Evolutionary conservation across 495 filamentous ascomycete genomes (phyloP), one percentile per base, ranked within the genome.

Genomic region (Barbatosphaeria neglecta): DNA sequence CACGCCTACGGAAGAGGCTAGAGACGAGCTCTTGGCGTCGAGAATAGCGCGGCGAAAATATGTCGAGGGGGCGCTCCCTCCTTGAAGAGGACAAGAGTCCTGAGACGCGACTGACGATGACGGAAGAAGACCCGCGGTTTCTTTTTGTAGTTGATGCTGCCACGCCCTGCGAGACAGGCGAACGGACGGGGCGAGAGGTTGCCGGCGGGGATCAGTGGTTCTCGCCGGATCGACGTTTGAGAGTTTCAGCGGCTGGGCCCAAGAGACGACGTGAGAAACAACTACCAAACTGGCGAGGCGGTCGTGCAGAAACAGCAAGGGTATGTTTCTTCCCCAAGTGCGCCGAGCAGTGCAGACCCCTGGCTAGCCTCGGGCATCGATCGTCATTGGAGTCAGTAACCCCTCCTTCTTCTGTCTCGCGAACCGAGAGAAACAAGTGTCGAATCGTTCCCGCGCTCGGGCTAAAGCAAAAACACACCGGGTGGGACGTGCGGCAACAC

Each of bases 151-250:
- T 37, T 41, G 6, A 41, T 23, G 20, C 10, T 43, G 41, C 24
- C 13, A n/a, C n/a, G n/a, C n/a, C n/a, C n/a, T n/a, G n/a, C 16
- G 22, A 20, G 46, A 39, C 10, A 24, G 41, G 45, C 20, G 15
- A 31, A 16, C 16, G 28, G 16, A 19, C 19, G 37, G 22, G 33
- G 7, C 39, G 1, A n/a, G 47, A 38, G 37, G 24, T n/a, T 13
- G 25, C 33, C 16, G 35, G 35, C 40, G 51, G 40, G 44, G 23
- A 47, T 41, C 45, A 44, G 50, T 48, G 46, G 47, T 53, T 47
- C 51, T 44, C 44, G 50, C 45, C 51, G 51, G 58, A 61, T 61
- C 56, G 58, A 56, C 58, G 58, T 59, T 59, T 58, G 58, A 61
- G 52, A 49, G 46, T 59, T 53, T 56, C 58, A 61, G 53, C 55